Base-by-base conservation (phyloP, 441 rosid species). In the Viola pubescens region DNA sequence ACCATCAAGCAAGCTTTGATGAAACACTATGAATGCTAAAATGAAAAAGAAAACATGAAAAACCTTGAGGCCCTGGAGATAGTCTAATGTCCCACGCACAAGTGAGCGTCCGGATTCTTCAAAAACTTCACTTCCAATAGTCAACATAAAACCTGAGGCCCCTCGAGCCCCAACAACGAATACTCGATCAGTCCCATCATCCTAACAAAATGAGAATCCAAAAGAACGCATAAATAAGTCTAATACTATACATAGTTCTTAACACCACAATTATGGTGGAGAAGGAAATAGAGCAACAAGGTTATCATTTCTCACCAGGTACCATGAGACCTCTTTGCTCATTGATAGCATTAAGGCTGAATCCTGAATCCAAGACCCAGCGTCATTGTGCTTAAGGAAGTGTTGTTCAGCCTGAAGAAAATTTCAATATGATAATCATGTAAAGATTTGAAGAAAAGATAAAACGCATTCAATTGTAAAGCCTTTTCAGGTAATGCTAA, bases 301-400 rank as follows among this genome's bases (percentile, higher is more conserved):
- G 47, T 6, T 51, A 51, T 37, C 48, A 47, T 47, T 45, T 56
- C 87, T 79, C 72, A 91, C 97, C 82, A 92, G 74, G 70, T 81
- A 86, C 97, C 98, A 87, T 40, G 98, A 97, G 69, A 92, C 97
- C 79, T 92, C 98, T 62, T 89, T 89, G 64, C 95, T 82, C 97
- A 85, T 84, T 6, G 97, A 87, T 39, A 89, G 70, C 85, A 89
- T 80, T 67, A 92, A 67, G 4, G 97, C 97, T 44, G 97, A 89
- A 76, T 92, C 98, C 74, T 92, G 96, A 54, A 87, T 91, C 98
- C 97, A 92, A 52, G 98, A 87, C 63, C 98, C 98, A 4, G 96
- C 79, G 78, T 89, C 98, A 75, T 86, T 92, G 76, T 89, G 98
- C 65, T 92, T 92, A 52, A 92, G 75, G 61, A 87, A 89, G 68